Evolutionary conservation across 148 eudicot species (phyloP), one percentile per base, ranked within the genome.

Genomic region (Rhododendron ovatum): DNA sequence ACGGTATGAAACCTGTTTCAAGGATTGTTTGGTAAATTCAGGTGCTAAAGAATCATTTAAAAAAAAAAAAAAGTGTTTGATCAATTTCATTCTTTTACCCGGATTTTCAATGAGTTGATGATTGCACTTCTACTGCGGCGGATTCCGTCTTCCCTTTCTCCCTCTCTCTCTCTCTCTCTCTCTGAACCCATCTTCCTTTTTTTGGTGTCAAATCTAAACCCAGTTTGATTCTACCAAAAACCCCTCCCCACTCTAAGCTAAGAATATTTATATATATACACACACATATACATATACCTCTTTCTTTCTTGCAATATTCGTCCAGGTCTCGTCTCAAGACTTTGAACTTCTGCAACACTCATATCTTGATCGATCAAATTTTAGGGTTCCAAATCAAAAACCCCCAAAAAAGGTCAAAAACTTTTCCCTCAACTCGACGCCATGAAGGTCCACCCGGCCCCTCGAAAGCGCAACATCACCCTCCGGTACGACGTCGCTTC

Each of bases 401-500:
- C 61, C 61, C 61, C 18, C 15, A 17, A 17, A 55, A 53, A 18
- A 17, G 61, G 0, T 55, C 20, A 3, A 0, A 47, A 47, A 47
- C 50, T 47, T 9, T 47, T 47, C 50, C 50, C 50, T 9, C 50
- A 47, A 47, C 50, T 47, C 50, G 12, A 47, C 50, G 84, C 37
- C 81, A 89, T 89, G 91, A 89, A 87, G 86, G 83, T 89, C 69
- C 91, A 89, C 50, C 91, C 91, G 0, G 78, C 50, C 35, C 87
- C 87, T 22, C 80, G 75, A 30, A 85, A 85, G 65, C 88, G 88
- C 17, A 85, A 85, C 75, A 79, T 85, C 22, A 80, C 88, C 43
- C 79, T 89, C 18, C 89, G 86, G 7, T 87, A 85, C 91, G 89
- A 82, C 84, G 33, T 69, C 89, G 86, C 82, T 15, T 81, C 88